Evolutionary conservation across 768 basidiomycete species (phyloP).

Genomic region (Tulasnella sp.): DNA sequence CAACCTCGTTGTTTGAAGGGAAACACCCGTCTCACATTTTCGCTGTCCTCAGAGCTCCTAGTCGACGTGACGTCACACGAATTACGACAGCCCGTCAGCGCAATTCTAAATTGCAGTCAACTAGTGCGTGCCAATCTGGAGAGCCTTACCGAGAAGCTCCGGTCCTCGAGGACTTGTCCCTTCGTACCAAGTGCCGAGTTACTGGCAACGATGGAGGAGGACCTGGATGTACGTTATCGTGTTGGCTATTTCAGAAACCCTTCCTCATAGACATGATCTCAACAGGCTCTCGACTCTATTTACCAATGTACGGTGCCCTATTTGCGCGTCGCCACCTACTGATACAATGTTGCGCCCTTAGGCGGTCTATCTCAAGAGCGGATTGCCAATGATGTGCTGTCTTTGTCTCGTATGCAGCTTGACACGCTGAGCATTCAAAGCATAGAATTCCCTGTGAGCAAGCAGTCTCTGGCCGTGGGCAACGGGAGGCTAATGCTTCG

Average conservation of each 20-base stretch:
- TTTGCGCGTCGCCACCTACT: background rate
- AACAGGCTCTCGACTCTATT: conserved; percentile 30
- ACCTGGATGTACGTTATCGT: conserved; percentile 20
- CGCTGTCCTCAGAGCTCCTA: conserved; percentile 24
- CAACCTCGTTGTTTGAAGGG: too few species aligned
- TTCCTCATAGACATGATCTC: background rate
- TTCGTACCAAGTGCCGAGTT: conserved; percentile 17
- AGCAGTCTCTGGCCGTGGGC: background rate
- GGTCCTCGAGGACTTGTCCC: background rate
- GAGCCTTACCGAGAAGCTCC: conserved; percentile 23
- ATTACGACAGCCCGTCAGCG: conserved; percentile 23
- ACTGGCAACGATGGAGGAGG: conserved; percentile 22
- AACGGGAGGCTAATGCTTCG: background rate
- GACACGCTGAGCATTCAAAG: conserved; percentile 24
- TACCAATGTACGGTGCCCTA: conserved; percentile 26
- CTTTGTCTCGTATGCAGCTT: conserved; percentile 31
- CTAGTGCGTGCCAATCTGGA: conserved; percentile 27
- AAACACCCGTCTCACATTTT: background rate
- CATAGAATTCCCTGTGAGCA: conserved; percentile 18
- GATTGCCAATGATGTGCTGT: conserved; percentile 33
- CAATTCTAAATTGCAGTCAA: conserved; percentile 27
- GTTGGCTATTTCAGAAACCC: background rate
- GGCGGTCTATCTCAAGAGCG: conserved; percentile 27
- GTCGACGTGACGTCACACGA: conserved; percentile 32
- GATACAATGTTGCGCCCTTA: background rate